phyloP scores from a whole-genome alignment of 1,284 basidiomycete genomes.

The Sutorius eximius region DNA sequence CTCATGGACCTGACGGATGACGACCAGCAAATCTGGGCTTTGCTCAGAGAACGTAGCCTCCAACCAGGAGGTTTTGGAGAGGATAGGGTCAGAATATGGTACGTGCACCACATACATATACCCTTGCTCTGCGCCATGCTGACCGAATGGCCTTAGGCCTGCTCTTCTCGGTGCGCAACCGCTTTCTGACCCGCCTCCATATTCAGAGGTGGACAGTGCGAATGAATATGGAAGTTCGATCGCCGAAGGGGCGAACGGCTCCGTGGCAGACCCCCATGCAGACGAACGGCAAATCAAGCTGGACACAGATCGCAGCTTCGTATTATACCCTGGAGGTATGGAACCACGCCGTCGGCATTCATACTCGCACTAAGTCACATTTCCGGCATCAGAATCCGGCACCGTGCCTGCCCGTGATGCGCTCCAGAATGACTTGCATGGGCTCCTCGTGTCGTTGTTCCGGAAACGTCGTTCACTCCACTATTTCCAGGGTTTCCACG shows the following conservation, averaged over 20 bases:
- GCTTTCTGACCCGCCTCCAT: conserved; percentile 26
- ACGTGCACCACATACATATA: conserved; percentile 21
- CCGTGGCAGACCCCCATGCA: conserved; percentile 46
- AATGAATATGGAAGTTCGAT: conserved; percentile 7
- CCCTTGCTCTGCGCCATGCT: conserved; percentile 4
- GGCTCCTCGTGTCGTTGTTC: conserved; percentile 77
- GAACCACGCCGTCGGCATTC: conserved; percentile 4
- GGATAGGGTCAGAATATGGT: conserved; percentile 60
- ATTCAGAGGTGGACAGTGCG: conserved; percentile 28
- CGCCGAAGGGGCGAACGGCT: conserved; percentile 5
- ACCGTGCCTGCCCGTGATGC: conserved; percentile 33
- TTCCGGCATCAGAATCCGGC: conserved; percentile 27
- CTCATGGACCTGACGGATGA: conserved; percentile 27
- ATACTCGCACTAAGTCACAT: conserved; percentile 15
- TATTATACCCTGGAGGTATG: conserved; percentile 73
- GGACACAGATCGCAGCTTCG: conserved; percentile 87
- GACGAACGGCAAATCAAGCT: conserved; percentile 85
- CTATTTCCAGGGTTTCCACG: conserved; percentile 97
- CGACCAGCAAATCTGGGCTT: conserved; percentile 47
- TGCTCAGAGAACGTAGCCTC: conserved; percentile 50
- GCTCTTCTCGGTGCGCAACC: conserved; percentile 23
- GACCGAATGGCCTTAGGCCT: conserved; percentile 24
- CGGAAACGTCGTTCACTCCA: conserved; percentile 68
- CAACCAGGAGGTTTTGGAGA: conserved; percentile 62
- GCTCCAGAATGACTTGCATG: conserved; percentile 68